Percentiles rank a stretch among this genome's conserved stretches.
phyloP scores from a whole-genome alignment of 495 filamentous ascomycete genomes.

The Talaromyces stipitatus region DNA sequence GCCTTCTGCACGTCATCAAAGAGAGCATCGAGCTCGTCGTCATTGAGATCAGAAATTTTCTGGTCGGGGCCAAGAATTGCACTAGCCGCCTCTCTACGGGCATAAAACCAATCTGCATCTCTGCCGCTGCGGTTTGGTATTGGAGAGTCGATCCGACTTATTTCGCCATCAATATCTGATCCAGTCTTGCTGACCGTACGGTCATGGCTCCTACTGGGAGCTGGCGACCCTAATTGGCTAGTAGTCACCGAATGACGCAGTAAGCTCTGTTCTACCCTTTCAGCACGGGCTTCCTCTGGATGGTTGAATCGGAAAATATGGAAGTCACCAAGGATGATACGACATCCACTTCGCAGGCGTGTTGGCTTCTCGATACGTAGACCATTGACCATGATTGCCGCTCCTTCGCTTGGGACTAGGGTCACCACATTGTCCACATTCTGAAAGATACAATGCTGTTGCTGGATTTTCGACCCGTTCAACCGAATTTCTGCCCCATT shows the following conservation, averaged over 20 bases:
- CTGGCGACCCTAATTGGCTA: slow-evolving; percentile 68
- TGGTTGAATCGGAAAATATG: slow-evolving; percentile 99
- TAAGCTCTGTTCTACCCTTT: slow-evolving; percentile 82
- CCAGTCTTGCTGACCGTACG: slow-evolving; percentile 66
- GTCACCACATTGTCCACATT: slow-evolving; percentile 87
- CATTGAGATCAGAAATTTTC: slow-evolving; percentile 77
- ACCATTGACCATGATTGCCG: slow-evolving; percentile 97
- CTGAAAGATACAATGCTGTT: slow-evolving; percentile 90
- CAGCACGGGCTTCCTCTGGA: slow-evolving; percentile 88
- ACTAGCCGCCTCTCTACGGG: slow-evolving; percentile 81
- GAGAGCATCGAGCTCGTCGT: slow-evolving; percentile 90
- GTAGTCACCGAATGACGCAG: slow-evolving; percentile 83
- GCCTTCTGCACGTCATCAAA: slow-evolving; percentile 92
- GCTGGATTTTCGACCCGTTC: slow-evolving; percentile 87
- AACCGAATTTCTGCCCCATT: slow-evolving; percentile 81
- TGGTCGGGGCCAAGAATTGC: slow-evolving; percentile 89
- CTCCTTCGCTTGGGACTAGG: slow-evolving; percentile 77
- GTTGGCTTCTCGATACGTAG: slow-evolving; percentile 75
- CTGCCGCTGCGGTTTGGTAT: slow-evolving; percentile 57
- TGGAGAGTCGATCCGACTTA: slow-evolving; percentile 72
- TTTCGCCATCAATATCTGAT: slow-evolving; percentile 60
- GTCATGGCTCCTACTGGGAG: slow-evolving; percentile 65
- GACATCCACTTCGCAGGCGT: slow-evolving; percentile 80
- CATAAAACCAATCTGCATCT: slow-evolving; percentile 95
- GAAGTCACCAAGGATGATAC: slow-evolving; percentile 95